Conservation (phyloP, 208 protist genomes). For the Leishmania mexicana region DNA sequence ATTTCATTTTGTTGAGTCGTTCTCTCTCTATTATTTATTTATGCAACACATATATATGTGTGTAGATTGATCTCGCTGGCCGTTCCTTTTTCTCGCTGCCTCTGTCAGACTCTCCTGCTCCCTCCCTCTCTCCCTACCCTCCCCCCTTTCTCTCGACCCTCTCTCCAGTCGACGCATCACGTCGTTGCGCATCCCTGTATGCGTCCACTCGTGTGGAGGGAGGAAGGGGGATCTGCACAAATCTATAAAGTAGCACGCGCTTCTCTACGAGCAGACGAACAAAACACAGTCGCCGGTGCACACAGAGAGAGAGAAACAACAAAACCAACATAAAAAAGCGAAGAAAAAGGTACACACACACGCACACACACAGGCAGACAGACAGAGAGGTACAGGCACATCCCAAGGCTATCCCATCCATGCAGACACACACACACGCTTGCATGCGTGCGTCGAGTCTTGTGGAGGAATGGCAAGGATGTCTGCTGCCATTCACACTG, state of each 20-base stretch:
- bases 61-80: no score
- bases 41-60: no score
- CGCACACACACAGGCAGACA: neutral
- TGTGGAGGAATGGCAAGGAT: neutral
- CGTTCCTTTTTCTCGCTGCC: no score
- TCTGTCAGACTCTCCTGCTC: neutral
- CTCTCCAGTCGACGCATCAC: neutral
- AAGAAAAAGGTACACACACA: neutral
- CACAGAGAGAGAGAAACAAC: no score
- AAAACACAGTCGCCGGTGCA: no score
- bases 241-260: neutral
- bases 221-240: neutral
- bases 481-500: neutral
- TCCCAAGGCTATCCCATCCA: neutral
- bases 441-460: neutral
- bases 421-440: neutral
- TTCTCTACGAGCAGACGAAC: no score
- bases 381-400: neutral
- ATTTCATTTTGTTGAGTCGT: no score
- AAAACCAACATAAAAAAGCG: no score
- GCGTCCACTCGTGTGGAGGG: no score
- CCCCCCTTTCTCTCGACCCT: no score
- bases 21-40: no score
- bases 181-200: neutral
- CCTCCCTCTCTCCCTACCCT: no score